phyloP scores from a whole-genome alignment of 257 asterid species.

The Gentiana dahurica region DNA sequence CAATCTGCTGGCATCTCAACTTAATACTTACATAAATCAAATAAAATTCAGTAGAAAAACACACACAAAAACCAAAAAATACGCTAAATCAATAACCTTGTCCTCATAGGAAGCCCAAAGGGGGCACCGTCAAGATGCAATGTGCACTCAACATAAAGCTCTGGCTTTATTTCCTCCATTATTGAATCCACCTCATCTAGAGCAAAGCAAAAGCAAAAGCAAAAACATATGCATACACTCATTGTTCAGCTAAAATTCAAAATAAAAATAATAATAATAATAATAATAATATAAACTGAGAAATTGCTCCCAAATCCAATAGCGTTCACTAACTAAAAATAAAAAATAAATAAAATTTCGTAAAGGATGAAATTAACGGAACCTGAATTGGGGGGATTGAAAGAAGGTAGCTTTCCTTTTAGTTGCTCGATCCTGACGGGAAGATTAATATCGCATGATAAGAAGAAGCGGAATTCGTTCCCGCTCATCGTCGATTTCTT shows the following conservation, averaged over 20 bases:
- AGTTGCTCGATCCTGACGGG: slow-evolving; percentile 86
- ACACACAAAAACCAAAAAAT: not conserved
- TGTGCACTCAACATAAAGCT: slow-evolving; percentile 73
- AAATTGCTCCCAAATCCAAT: no score
- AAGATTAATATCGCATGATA: slow-evolving; percentile 90
- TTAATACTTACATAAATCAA: slow-evolving; percentile 1
- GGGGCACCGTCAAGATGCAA: slow-evolving; percentile 92
- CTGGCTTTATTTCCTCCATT: slow-evolving; percentile 64
- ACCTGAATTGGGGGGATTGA: slow-evolving; percentile 54
- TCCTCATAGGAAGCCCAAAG: slow-evolving; percentile 92
- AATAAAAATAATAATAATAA: no score
- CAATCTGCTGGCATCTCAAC: slow-evolving; percentile 39
- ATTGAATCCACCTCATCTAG: slow-evolving; percentile 49
- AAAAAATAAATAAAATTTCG: no score
- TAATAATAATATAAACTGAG: no score
- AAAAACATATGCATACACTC: not conserved
- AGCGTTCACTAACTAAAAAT: no score
- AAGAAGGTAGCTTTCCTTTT: slow-evolving; percentile 63
- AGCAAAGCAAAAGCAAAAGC: slow-evolving; percentile 7
- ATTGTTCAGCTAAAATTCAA: no score
- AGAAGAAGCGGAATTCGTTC: slow-evolving; percentile 84
- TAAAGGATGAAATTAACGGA: not conserved
- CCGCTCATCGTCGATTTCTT: slow-evolving; percentile 37
- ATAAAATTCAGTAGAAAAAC: slow-evolving; percentile 4
- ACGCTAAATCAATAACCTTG: slow-evolving; percentile 37